A percentile compares a stretch with the other conserved stretches of the same genome.
Evolutionary conservation across 2,329 filamentous ascomycete species (phyloP).

Genomic region (Cytospora paraplurivora): DNA sequence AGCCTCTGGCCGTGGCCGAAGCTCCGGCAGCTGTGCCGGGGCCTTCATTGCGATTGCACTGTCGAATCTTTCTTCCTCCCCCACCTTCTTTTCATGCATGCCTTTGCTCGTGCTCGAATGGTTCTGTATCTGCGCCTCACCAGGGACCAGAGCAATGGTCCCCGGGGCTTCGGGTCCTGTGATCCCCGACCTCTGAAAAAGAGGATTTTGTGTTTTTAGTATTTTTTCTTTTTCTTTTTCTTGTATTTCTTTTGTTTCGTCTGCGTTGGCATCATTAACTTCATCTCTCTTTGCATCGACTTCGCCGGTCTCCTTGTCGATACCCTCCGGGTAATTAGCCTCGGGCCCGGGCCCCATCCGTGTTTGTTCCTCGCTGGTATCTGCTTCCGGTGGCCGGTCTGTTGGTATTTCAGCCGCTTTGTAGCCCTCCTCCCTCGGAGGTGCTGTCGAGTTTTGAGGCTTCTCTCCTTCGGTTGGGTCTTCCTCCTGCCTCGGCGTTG

Average conservation of each 20-base stretch:
- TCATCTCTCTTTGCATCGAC: conserved; percentile 10
- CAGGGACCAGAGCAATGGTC: conserved; percentile 27
- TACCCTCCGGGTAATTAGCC: not conserved
- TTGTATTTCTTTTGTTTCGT: conserved; percentile 3
- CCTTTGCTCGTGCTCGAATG: conserved; percentile 27
- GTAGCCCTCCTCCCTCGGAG: conserved; percentile 10
- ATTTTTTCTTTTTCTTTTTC: conserved; percentile 19
- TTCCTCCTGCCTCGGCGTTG: not conserved
- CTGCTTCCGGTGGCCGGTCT: not conserved
- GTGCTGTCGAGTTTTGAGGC: not conserved
- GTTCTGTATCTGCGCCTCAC: conserved; percentile 29
- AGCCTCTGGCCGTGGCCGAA: not conserved
- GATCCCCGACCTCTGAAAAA: conserved; percentile 29
- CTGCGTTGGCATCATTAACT: conserved; percentile 12
- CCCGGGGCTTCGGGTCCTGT: conserved; percentile 30
- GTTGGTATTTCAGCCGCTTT: conserved; percentile 19
- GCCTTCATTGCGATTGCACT: conserved; percentile 27
- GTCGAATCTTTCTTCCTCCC: conserved; percentile 23
- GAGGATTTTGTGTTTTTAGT: conserved; percentile 23
- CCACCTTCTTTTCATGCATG: conserved; percentile 22
- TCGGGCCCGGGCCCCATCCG: not conserved
- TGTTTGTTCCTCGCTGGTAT: conserved; percentile 1
- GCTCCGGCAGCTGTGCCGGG: conserved; percentile 13
- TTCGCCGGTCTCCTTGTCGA: conserved; percentile 7
- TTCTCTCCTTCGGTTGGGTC: conserved; percentile 1